A percentile compares a stretch with the other conserved stretches of the same genome.
Evolutionary conservation across 805 yeast species (phyloP).

Genomic region (Saccharomycopsis amapae): DNA sequence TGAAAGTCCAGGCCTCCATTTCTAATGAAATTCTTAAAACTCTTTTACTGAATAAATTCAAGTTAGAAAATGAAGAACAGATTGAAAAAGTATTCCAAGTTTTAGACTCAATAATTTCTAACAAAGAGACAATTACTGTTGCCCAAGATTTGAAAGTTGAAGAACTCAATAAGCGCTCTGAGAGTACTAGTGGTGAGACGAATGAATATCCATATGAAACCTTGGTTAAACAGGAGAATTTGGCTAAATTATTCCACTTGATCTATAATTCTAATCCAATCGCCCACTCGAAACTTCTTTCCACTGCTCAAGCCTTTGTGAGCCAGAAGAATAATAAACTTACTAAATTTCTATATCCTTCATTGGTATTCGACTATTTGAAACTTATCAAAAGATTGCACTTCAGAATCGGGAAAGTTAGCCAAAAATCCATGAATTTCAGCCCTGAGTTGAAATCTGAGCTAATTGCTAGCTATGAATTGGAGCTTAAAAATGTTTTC

Average conservation of each 20-base stretch:
- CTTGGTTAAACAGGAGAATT: constrained; percentile 44
- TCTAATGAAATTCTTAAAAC: constrained; percentile 56
- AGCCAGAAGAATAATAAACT: constrained; percentile 49
- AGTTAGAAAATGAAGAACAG: constrained; percentile 38
- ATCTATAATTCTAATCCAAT: constrained; percentile 44
- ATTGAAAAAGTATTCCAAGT: constrained; percentile 56
- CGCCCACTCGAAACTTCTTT: constrained; percentile 39
- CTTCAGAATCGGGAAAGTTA: constrained; percentile 25
- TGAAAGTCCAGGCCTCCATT: constrained; percentile 46
- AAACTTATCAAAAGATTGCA: constrained; percentile 47
- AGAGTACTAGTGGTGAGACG: background rate
- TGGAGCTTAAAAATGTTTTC: constrained; percentile 46
- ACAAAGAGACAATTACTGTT: constrained; percentile 23
- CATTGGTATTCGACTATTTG: constrained; percentile 58
- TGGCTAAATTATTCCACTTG: constrained; percentile 66
- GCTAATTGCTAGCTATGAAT: constrained; percentile 16
- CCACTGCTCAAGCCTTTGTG: constrained; percentile 36
- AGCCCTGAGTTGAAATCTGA: constrained; percentile 23
- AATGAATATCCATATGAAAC: constrained; percentile 23
- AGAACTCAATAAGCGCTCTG: constrained; percentile 15
- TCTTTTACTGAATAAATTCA: constrained; percentile 36
- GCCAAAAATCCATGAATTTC: constrained; percentile 18
- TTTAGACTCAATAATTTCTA: constrained; percentile 45
- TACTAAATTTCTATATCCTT: constrained; percentile 64
- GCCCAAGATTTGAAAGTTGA: constrained; percentile 25